phyloP scores from a whole-genome alignment of 257 asterid species.

The Cinchona pubescens region DNA sequence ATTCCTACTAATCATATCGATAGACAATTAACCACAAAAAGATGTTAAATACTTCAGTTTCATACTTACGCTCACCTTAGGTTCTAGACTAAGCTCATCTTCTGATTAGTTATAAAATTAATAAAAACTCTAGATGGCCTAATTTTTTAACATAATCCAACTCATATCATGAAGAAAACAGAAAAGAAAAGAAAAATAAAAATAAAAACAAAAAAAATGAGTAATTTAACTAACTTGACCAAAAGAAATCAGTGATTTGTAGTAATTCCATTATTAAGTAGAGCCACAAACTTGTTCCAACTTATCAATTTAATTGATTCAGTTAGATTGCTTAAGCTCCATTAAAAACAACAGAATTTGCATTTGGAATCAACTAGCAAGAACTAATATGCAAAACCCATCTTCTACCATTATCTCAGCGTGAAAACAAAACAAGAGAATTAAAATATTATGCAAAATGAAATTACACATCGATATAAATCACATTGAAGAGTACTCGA shows the following conservation, averaged over 20 bases:
- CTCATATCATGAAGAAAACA: not conserved
- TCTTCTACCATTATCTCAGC: not conserved
- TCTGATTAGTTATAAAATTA: not conserved
- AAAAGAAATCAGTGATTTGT: too few species aligned
- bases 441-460: not conserved
- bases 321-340: too few species aligned
- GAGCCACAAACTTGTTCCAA: too few species aligned
- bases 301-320: too few species aligned
- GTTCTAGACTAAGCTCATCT: not conserved
- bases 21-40: too few species aligned
- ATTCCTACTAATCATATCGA: not conserved
- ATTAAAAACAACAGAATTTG: too few species aligned
- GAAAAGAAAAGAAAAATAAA: not conserved
- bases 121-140: too few species aligned
- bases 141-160: too few species aligned
- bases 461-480: conserved; percentile 61
- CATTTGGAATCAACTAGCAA: too few species aligned
- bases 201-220: too few species aligned
- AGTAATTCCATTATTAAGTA: too few species aligned
- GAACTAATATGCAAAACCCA: too few species aligned
- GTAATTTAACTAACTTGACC: not conserved
- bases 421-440: not conserved
- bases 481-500: conserved; percentile 93
- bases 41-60: not conserved
- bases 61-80: not conserved